Evolutionary conservation across 768 basidiomycete species (phyloP).

Genomic region (Suillus variegatus): DNA sequence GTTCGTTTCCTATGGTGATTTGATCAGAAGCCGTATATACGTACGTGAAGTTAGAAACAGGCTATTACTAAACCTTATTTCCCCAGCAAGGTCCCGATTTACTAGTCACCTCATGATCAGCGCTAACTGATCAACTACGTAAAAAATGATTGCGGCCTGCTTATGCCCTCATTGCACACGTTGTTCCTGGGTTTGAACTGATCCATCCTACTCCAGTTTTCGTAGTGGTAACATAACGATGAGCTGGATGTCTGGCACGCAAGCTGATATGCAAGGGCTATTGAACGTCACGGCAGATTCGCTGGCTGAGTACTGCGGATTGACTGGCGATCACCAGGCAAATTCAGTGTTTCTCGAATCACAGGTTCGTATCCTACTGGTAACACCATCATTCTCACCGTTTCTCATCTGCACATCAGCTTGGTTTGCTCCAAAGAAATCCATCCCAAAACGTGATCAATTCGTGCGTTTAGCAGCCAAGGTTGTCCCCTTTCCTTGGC

Average conservation of each 20-base stretch:
- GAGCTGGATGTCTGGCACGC: neutral
- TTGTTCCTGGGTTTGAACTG: neutral
- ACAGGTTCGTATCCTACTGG: conserved; percentile 12
- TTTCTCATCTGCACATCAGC: conserved; percentile 17
- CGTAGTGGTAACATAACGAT: neutral
- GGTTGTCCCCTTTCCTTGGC: neutral
- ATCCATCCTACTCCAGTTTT: neutral
- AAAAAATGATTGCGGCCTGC: neutral
- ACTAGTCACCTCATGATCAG: too few species aligned
- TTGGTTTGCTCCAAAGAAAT: conserved; percentile 29
- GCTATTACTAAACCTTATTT: neutral
- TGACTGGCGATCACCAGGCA: conserved; percentile 15
- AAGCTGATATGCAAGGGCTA: conserved; percentile 7
- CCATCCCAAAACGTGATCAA: conserved; percentile 21
- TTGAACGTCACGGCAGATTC: conserved; percentile 17
- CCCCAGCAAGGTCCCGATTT: neutral
- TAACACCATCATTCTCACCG: neutral
- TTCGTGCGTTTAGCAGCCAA: neutral
- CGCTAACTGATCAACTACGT: neutral
- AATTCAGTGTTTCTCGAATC: conserved; percentile 10
- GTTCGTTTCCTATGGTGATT: too few species aligned
- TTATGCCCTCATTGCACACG: neutral
- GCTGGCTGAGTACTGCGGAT: conserved; percentile 16
- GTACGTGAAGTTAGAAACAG: neutral
- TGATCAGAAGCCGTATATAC: too few species aligned